Evolutionary conservation across 139 green algal genomes (phyloP), one percentile per base, ranked within the genome.

Genomic region (Coelastrella sp.): DNA sequence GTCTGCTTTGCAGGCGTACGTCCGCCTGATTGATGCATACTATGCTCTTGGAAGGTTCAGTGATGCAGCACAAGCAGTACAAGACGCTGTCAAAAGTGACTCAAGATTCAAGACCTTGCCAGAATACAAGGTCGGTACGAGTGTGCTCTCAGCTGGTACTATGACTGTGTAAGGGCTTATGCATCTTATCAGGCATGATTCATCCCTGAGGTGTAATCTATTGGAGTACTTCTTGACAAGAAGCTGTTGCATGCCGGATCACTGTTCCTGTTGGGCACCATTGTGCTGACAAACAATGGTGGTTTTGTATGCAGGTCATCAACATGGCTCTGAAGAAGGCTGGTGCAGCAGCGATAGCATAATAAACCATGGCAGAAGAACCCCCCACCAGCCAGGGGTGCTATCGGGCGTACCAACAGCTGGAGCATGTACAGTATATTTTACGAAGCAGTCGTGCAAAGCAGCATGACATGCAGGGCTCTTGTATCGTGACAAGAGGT

Each of bases 21-120:
- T 97, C 14, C 91, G 96, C 3, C 91, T 95, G 85, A 93, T 96
- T 19, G 87, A 96, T 60, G 87, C 91, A 22, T 86, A 93, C 66
- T 94, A 92, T 58, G 85, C 94, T 8, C 76, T 92, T 75, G 90
- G 92, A 0, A 73, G 81, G 7, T 94, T 78, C 66, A n/a, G 17
- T 0, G 88, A 94, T 57, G 92, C 93, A 8, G 83, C 79, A 6
- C 85, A 91, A 66, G 86, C 71, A 56, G 7, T 93, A 54, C 16
- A 20, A 2, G 66, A 74, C 2, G 86, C 87, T 7, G 58, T 89
- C 3, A 23, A 57, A 0, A 17, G 8, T 7, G 77, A 94, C 73
- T 14, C 77, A 16, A 19, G 73, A 6, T 92, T 94, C 65, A 78
- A 47, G 59, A 8, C 14, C 7, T 8, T 79, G 11, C 81, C 89